Percentiles rank a stretch among this genome's conserved stretches.
These are phyloP conservation scores for Didymellaceae sp. DNA, from an alignment of 2,329 filamentous ascomycete species.

Conservation along the genomic window DNA sequence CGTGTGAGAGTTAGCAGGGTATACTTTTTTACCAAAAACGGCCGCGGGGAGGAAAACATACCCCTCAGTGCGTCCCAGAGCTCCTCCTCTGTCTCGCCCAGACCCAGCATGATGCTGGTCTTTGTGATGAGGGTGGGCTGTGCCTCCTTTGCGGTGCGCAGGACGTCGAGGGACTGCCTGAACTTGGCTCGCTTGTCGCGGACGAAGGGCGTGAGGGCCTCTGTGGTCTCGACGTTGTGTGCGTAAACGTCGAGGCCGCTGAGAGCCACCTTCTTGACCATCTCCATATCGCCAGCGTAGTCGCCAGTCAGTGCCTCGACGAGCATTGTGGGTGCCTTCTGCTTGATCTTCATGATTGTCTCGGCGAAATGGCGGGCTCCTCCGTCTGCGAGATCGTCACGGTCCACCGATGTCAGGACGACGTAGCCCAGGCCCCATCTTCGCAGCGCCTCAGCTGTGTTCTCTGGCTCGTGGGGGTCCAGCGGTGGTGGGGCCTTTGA, in stretches of 20 bases:
- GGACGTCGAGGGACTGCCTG: constrained; percentile 79
- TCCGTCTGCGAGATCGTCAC: constrained; percentile 88
- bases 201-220: constrained; percentile 86
- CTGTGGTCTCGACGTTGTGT: constrained; percentile 95
- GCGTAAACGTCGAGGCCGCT: constrained; percentile 96
- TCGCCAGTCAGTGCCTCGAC: constrained; percentile 90
- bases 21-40: no score
- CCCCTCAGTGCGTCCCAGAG: constrained; percentile 77
- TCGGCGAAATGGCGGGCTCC: constrained; percentile 90
- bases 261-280: constrained; percentile 82
- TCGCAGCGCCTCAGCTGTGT: constrained; percentile 90
- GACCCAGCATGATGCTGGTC: constrained; percentile 94
- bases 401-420: constrained; percentile 90
- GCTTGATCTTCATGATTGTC: constrained; percentile 93
- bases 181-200: constrained; percentile 90
- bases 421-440: constrained; percentile 97
- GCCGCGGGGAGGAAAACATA: no score
- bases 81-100: constrained; percentile 91
- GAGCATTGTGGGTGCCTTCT: constrained; percentile 70
- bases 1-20: constrained; percentile 8
- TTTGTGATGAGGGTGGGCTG: constrained; percentile 89
- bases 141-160: constrained; percentile 81
- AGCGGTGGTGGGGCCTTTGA: constrained; percentile 76
- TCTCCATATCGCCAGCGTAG: constrained; percentile 82
- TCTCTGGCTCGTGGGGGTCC: constrained; percentile 94